Percentiles rank a stretch among this genome's conserved stretches.
These are phyloP conservation scores for Discostella stelligeroides DNA, from an alignment of 108 stramenopile species.

Conservation along the genomic window DNA sequence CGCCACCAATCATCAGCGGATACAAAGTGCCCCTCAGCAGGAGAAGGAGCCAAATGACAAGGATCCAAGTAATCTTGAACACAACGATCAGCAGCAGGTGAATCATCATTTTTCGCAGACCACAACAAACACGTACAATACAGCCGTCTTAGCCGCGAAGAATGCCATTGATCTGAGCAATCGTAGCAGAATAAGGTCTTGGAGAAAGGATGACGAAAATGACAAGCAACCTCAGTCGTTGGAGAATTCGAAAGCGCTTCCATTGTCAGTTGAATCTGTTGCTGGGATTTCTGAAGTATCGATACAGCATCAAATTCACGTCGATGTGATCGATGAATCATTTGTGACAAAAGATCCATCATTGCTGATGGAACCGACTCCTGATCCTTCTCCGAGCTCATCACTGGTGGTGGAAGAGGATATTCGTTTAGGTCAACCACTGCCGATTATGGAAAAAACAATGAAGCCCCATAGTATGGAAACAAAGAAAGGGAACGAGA, in stretches of 20 bases:
- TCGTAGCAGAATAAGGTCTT: constrained; percentile 18
- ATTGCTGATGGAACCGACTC: constrained; percentile 20
- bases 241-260: too few relatives aligned
- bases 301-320: not conserved
- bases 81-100: constrained; percentile 16
- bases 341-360: constrained; percentile 9
- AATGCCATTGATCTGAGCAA: constrained; percentile 46
- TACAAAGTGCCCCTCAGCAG: not conserved
- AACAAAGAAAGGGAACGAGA: not conserved
- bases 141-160: constrained; percentile 52
- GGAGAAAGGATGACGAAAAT: not conserved
- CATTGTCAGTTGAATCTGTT: not conserved
- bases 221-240: not conserved
- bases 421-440: not conserved
- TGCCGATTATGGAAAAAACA: not conserved
- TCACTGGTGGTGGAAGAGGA: constrained; percentile 10
- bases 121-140: constrained; percentile 31
- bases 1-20: not conserved
- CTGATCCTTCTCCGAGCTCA: constrained; percentile 14
- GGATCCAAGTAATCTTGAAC: not conserved
- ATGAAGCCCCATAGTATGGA: not conserved
- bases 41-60: not conserved
- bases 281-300: not conserved
- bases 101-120: not conserved
- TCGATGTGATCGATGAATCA: not conserved